Conservation (phyloP, 768 basidiomycete genomes). For the Grammothele lineata region DNA sequence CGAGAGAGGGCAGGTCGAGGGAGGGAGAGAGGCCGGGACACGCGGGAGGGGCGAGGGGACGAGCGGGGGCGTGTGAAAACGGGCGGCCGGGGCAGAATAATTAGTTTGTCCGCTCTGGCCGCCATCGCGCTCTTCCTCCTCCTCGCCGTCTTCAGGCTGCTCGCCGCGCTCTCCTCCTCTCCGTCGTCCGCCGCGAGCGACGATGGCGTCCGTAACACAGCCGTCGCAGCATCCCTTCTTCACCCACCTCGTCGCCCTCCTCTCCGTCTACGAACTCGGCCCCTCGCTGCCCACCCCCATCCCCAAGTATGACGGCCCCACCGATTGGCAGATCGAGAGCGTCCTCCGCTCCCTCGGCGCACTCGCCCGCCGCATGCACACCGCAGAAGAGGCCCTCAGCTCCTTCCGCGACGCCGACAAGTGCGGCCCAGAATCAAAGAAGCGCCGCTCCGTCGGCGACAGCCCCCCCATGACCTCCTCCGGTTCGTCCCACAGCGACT, state of each 20-base stretch:
- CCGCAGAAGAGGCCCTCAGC: conserved; percentile 45
- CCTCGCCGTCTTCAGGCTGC: conserved; percentile 3
- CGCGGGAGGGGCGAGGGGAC: conserved; percentile 1
- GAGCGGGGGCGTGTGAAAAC: conserved; percentile 4
- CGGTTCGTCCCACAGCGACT: conserved; percentile 16
- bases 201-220: conserved; percentile 31
- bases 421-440: conserved; percentile 40
- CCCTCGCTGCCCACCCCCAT: conserved; percentile 42
- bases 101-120: neutral
- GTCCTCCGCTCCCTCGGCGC: conserved; percentile 49
- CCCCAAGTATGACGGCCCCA: conserved; percentile 52
- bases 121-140: conserved; percentile 1
- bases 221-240: conserved; percentile 37
- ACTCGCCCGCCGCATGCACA: conserved; percentile 50
- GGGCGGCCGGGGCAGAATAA: neutral
- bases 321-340: conserved; percentile 55
- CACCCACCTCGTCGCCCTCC: conserved; percentile 51
- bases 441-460: conserved; percentile 36
- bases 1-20: neutral
- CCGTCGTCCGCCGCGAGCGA: conserved; percentile 16
- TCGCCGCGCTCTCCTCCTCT: neutral
- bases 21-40: neutral
- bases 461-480: conserved; percentile 22
- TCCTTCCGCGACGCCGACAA: conserved; percentile 38
- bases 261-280: conserved; percentile 57